Evolutionary conservation across 1,284 basidiomycete genomes (phyloP).

Genomic region (Heterobasidion occidentale): DNA sequence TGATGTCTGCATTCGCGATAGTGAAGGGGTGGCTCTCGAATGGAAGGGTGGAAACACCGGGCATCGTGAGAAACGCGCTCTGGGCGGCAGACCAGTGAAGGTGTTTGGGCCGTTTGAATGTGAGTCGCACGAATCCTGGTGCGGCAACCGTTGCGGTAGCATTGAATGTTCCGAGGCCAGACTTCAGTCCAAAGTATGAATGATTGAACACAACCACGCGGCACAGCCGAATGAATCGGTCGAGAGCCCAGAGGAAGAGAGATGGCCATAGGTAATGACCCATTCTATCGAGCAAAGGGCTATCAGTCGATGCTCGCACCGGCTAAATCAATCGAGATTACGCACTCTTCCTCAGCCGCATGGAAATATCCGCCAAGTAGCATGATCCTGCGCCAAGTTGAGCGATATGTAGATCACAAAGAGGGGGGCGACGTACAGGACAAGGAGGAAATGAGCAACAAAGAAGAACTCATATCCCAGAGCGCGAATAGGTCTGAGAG

Average conservation of each 20-base stretch:
- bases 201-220: constrained; percentile 48
- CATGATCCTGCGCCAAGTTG: constrained; percentile 11
- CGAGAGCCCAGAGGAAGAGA: constrained; percentile 59
- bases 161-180: constrained; percentile 21
- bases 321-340: background rate
- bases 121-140: constrained; percentile 42
- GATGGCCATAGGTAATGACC: constrained; percentile 44
- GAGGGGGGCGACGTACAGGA: constrained; percentile 13
- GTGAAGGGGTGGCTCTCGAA: constrained; percentile 45
- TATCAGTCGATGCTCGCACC: background rate
- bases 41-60: constrained; percentile 30
- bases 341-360: constrained; percentile 19
- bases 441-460: constrained; percentile 16
- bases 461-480: constrained; percentile 19
- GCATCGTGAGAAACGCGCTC: constrained; percentile 38
- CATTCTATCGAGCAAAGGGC: constrained; percentile 8
- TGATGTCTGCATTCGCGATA: constrained; percentile 28
- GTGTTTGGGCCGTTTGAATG: constrained; percentile 31
- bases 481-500: constrained; percentile 15
- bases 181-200: constrained; percentile 26
- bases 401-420: background rate
- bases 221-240: constrained; percentile 43
- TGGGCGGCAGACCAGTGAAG: constrained; percentile 45
- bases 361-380: constrained; percentile 26
- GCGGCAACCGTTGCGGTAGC: constrained; percentile 38